Evolutionary conservation across 2,329 filamentous ascomycete genomes (phyloP), one percentile per base, ranked within the genome.

Genomic region (Diaporthe helianthi): DNA sequence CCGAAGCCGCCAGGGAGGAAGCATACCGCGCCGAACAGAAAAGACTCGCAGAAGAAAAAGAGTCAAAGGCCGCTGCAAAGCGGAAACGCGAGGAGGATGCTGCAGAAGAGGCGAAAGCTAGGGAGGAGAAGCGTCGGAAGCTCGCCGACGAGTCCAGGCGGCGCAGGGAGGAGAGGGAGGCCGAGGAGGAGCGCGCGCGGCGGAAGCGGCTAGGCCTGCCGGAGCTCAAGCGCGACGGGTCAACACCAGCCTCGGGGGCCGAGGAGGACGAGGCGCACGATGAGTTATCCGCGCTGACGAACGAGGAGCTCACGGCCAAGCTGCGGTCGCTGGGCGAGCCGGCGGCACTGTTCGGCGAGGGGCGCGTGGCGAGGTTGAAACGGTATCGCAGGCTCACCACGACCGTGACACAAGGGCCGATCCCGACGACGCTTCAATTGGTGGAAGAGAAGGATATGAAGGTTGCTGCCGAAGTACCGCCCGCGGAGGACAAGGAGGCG

Each of bases 401-500:
- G n/a, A 82, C 87, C 53, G 79, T 92, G 73, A 90, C 88, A 6
- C 85, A 89, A 66, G 92, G 93, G 0, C 94, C 95, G 0, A 97
- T 98, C 76, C 93, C 94, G 2, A 98, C 95, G 22, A 94, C 89
- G 9, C 82, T 98, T 69, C 85, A 89, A 76, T 87, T 93, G 1
- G 90, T 98, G 2, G 88, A 92, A 9, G 94, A 97, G 80, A 89
- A 90, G 78, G 90, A 97, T 74, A 97, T 98, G 93, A 95, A 94
- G 79, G 89, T 98, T 29, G 83, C 88, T 1, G 83, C 85, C 19
- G 84, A 83, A 52, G 81, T 93, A 12, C 87, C 88, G 1, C 84
- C 82, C 1, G 80, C 86, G 1, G 84, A 86, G 74, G 92, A 94
- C 74, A 83, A 82, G 24, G 87, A 90, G 49, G 92, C 84, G 0